phyloP scores from a whole-genome alignment of 805 yeast species.

The Cyberlindnera maritima region DNA sequence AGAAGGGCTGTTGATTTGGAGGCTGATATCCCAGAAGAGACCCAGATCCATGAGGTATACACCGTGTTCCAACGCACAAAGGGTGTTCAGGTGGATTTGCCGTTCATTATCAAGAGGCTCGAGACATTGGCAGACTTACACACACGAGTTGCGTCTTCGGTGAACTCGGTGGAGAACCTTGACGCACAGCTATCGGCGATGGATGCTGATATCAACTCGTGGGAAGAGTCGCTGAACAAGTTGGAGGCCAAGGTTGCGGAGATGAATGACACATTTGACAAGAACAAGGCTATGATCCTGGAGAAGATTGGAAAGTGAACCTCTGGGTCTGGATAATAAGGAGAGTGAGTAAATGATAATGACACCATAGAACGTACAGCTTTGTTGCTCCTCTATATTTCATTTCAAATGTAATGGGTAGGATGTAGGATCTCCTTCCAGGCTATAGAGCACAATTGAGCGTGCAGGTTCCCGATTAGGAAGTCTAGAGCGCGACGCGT shows the following conservation, averaged over 20 bases:
- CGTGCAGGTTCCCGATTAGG: neutral
- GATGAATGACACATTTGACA: conserved; percentile 20
- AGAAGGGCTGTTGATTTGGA: conserved; percentile 22
- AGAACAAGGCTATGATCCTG: conserved; percentile 7
- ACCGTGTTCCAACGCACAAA: conserved; percentile 18
- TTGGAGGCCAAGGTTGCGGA: conserved; percentile 25
- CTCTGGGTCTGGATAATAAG: no score
- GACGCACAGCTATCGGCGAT: conserved; percentile 21
- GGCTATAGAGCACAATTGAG: neutral
- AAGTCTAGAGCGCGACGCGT: conserved; percentile 3
- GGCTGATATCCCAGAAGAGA: conserved; percentile 22
- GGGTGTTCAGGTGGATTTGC: conserved; percentile 24
- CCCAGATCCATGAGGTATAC: conserved; percentile 28
- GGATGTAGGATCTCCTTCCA: no score
- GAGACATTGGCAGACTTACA: conserved; percentile 28
- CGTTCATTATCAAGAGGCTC: conserved; percentile 27
- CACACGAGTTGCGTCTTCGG: conserved; percentile 16
- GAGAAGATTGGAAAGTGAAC: neutral
- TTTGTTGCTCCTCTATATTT: no score
- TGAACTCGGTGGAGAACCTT: conserved; percentile 20
- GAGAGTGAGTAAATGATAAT: no score
- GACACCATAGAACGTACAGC: no score
- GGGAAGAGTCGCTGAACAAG: conserved; percentile 26
- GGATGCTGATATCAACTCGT: conserved; percentile 25
- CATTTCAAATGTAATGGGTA: no score